These are phyloP conservation scores for Sicyos edulis DNA, from an alignment of 306 rosid genomes.

Conservation along the genomic window DNA sequence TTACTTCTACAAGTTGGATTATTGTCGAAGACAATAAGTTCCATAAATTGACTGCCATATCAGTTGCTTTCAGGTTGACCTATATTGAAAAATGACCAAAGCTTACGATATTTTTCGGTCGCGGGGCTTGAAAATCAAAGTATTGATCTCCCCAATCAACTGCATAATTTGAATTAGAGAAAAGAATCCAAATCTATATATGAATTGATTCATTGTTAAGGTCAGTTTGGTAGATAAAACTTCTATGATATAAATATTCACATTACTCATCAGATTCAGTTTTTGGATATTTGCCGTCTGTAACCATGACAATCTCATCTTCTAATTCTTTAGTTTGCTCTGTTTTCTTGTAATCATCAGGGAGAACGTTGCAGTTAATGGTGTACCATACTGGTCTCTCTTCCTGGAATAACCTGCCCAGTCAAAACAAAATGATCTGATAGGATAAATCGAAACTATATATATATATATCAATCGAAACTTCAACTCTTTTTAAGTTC, in stretches of 20 bases:
- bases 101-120: too few relatives aligned
- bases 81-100: background rate
- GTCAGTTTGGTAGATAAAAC: background rate
- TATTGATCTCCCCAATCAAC: background rate
- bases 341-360: constrained; percentile 50
- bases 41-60: constrained; percentile 1
- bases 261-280: constrained; percentile 39
- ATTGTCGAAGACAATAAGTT: background rate
- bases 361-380: constrained; percentile 70
- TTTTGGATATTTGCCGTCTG: constrained; percentile 37
- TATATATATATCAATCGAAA: background rate
- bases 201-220: background rate
- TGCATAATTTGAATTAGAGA: too few relatives aligned
- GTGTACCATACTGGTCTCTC: constrained; percentile 87
- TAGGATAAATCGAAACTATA: background rate
- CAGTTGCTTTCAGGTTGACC: constrained; percentile 12
- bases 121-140: background rate
- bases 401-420: constrained; percentile 70
- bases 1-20: background rate
- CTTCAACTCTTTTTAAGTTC: background rate
- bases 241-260: constrained; percentile 10
- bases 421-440: constrained; percentile 9
- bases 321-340: constrained; percentile 32
- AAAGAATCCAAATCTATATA: constrained; percentile 15
- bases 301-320: constrained; percentile 44